Evolutionary conservation across 306 rosid genomes (phyloP), one percentile per base, ranked within the genome.

Genomic region (Amphicarpaea edgeworthii): DNA sequence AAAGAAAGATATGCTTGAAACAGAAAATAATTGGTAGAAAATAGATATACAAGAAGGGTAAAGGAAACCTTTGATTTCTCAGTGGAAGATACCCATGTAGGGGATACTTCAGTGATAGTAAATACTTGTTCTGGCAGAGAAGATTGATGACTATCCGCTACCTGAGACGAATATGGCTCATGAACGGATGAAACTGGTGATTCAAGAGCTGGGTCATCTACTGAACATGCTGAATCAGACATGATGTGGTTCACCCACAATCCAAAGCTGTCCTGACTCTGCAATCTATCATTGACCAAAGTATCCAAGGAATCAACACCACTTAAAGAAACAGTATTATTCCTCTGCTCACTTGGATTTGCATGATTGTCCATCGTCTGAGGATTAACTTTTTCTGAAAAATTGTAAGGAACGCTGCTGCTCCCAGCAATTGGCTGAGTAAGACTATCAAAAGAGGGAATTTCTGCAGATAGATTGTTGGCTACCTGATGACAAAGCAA

Each of bases 191-290:
- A 68, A 83, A 77, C 70, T 28, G 95, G 77, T 65, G 97, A 82
- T 77, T 83, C 96, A 30, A 74, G 77, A 62, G 71, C 83, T 37
- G 89, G 77, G 63, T 83, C 90, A 64, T 84, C 86, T 38, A 60
- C 81, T 66, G 96, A 86, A 72, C 85, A 84, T 1, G 93, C 76
- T 61, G 96, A 84, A 51, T 87, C 93, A 15, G 79, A 76, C 73
- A 89, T 78, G 8, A 96, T 76, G 49, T 85, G 43, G 68, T 79
- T 87, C 73, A 90, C 81, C 97, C 98, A 96, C 85, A 83, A 87
- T 80, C 97, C 97, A 76, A 96, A 92, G 84, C 97, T 96, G 81
- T 86, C 93, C 91, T 90, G 97, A 73, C 90, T 87, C 65, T 83
- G 89, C 89, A 95, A 84, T 76, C 84, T 82, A 20, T 70, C 86